phyloP scores from a whole-genome alignment of 257 asterid genomes.

The Salvia splendens region DNA sequence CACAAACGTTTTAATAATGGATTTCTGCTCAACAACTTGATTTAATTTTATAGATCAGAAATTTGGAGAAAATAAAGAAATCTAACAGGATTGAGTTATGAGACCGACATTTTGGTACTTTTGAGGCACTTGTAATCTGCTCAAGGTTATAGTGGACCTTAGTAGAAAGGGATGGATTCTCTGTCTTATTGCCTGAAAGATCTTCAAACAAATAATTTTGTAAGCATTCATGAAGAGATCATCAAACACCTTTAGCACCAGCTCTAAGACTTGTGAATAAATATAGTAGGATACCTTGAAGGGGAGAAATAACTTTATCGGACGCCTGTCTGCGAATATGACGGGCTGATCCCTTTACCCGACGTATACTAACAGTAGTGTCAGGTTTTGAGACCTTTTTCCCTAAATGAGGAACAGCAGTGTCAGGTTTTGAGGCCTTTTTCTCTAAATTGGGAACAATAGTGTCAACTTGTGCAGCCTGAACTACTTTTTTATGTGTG shows the following conservation, averaged over 20 bases:
- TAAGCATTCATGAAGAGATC: constrained; percentile 24
- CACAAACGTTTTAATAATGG: constrained; percentile 16
- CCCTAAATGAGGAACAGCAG: constrained; percentile 23
- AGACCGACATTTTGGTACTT: constrained; percentile 55
- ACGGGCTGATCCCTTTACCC: constrained; percentile 37
- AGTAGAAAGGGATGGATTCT: constrained; percentile 30
- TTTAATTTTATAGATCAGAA: constrained; percentile 18
- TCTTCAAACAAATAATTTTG: constrained; percentile 40
- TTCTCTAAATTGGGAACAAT: constrained; percentile 29
- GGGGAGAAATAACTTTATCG: constrained; percentile 40
- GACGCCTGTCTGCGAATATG: constrained; percentile 35
- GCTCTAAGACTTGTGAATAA: constrained; percentile 23
- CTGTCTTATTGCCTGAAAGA: constrained; percentile 39
- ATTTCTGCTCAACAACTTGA: constrained; percentile 11
- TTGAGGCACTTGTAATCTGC: constrained; percentile 42
- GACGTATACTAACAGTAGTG: constrained; percentile 35
- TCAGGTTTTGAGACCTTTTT: constrained; percentile 36
- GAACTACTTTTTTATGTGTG: constrained; percentile 34
- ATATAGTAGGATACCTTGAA: constrained; percentile 51
- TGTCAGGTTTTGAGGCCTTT: constrained; percentile 34
- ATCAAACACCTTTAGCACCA: constrained; percentile 5
- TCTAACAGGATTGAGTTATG: constrained; percentile 18
- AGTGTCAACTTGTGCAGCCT: constrained; percentile 35
- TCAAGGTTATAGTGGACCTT: constrained; percentile 37
- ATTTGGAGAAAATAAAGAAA: constrained; percentile 12